Base-by-base conservation (phyloP, 2,329 filamentous ascomycete genomes). In the Botrytis cinerea region DNA sequence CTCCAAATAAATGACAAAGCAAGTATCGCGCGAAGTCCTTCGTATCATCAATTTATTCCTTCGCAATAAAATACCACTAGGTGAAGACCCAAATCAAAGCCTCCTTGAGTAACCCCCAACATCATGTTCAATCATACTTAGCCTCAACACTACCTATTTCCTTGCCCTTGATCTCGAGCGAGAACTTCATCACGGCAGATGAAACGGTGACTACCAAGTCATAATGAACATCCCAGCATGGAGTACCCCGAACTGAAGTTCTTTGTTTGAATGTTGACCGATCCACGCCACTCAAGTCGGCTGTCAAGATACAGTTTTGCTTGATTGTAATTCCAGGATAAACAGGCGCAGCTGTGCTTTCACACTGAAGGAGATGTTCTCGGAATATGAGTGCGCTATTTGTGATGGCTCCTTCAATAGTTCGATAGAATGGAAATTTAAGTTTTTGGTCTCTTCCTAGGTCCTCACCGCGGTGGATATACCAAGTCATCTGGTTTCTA, bases 151-250 rank as follows among this genome's bases (percentile, higher is more conserved):
- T 70, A 22, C 64, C 71, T 25, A 62, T 54, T 4, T 73, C 20
- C 9, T 70, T 22, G 6, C 71, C 64, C 0, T 54, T 54, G 25
- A 25, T 1, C 57, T 73, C 71, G 2, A 70, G 45, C 1, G 64
- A 73, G 4, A 73, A 62, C 25, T 7, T 73, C 71, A 73, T 73
- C 2, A 73, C 8, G 4, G 64, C 71, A 2, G 71, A 43, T 7
- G 20, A 6, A 2, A 70, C n/a, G 9, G 43, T 45, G 1, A 73
- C 66, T 3, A 70, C 43, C 54, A 73, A 51, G 1, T 70, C n/a
- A 20, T 5, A 73, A 18, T 70, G 6, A 1, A 73, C 14, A 38
- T 73, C 71, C 43, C 57, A 73, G 28, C 22, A 73, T 28, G 28
- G 28, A 28, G 28, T 28, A 28, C 28, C 28, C 28, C 28, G 28